Conservation (phyloP, 2,329 filamentous ascomycete genomes). For the Stagonosporopsis tanaceti region DNA sequence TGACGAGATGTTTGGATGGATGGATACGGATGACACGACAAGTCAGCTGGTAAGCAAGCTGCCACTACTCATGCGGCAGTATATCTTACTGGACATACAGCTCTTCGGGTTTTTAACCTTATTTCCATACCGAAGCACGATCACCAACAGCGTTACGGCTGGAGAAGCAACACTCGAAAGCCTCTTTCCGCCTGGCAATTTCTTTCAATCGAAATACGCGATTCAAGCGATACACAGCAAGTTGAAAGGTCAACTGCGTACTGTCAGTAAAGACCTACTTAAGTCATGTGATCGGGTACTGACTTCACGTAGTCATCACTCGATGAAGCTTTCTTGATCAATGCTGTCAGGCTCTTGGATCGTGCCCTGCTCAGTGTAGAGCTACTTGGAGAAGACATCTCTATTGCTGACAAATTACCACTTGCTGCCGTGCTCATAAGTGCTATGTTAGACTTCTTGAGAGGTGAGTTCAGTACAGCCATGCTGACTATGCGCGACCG, state of each 20-base stretch:
- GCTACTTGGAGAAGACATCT: conserved; percentile 34
- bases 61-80: not conserved
- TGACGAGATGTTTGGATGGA: conserved; percentile 80
- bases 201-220: conserved; percentile 47
- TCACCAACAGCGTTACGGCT: conserved; percentile 38
- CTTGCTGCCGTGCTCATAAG: conserved; percentile 40
- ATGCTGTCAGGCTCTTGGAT: conserved; percentile 41
- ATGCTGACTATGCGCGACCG: conserved; percentile 7
- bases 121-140: conserved; percentile 42
- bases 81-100: conserved; percentile 29
- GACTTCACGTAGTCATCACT: conserved; percentile 35
- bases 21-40: conserved; percentile 71
- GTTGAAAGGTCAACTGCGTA: conserved; percentile 43
- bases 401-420: conserved; percentile 31
- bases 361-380: conserved; percentile 39
- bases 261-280: conserved; percentile 26
- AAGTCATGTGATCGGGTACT: conserved; percentile 5
- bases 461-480: conserved; percentile 33
- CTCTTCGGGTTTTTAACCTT: conserved; percentile 46
- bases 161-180: conserved; percentile 31
- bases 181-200: conserved; percentile 47
- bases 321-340: conserved; percentile 43
- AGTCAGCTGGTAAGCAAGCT: conserved; percentile 36
- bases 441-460: conserved; percentile 45
- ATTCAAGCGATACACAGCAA: conserved; percentile 40